Conservation (phyloP, 2,329 filamentous ascomycete genomes). For the Delphinella strobiligena region DNA sequence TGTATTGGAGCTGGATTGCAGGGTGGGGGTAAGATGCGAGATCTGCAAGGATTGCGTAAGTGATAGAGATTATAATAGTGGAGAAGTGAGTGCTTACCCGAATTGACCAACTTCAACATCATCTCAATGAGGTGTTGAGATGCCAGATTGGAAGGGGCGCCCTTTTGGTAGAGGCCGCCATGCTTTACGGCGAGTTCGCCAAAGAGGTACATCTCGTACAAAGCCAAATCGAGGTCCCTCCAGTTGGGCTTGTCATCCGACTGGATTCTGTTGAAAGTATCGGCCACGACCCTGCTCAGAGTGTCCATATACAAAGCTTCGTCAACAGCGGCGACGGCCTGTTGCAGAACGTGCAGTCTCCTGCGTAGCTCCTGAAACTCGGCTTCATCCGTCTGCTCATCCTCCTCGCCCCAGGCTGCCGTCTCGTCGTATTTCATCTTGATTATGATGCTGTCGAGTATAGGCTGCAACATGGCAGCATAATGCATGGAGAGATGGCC, state of each 20-base stretch:
- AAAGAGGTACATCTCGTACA: conserved; percentile 93
- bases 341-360: conserved; percentile 78
- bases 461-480: conserved; percentile 70
- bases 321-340: conserved; percentile 81
- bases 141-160: conserved; percentile 65
- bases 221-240: conserved; percentile 85
- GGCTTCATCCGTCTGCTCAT: conserved; percentile 90
- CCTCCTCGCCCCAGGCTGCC: conserved; percentile 82
- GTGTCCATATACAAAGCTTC: conserved; percentile 80
- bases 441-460: conserved; percentile 79
- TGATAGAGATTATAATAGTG: conserved; percentile 5
- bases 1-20: conserved; percentile 86
- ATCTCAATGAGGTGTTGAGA: conserved; percentile 75
- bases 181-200: conserved; percentile 87
- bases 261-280: conserved; percentile 70
- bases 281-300: conserved; percentile 75
- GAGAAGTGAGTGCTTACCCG: conserved; percentile 50
- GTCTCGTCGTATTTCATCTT: conserved; percentile 99
- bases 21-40: conserved; percentile 80
- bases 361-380: conserved; percentile 94
- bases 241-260: conserved; percentile 70
- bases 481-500: conserved; percentile 60
- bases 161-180: conserved; percentile 76
- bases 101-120: conserved; percentile 93
- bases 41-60: conserved; percentile 35